These are phyloP conservation scores for Pseudogymnoascus sp. DNA, from an alignment of 2,329 filamentous ascomycete species.

Conservation along the genomic window DNA sequence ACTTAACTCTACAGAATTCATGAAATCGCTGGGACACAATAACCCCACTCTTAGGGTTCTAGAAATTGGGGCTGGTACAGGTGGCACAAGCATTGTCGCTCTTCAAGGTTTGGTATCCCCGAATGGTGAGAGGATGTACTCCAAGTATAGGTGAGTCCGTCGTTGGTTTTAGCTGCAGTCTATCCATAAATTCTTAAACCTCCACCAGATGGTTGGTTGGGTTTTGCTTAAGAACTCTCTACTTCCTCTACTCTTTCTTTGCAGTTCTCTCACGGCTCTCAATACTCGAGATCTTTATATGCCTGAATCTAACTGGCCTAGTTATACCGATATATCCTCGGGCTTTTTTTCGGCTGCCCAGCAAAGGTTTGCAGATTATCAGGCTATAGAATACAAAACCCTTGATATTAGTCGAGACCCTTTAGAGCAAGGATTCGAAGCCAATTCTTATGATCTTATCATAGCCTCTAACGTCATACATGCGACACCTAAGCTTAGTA, in stretches of 20 bases:
- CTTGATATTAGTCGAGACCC: slow-evolving; percentile 31
- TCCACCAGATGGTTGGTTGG: no score
- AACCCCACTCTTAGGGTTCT: slow-evolving; percentile 28
- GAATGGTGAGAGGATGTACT: slow-evolving; percentile 11
- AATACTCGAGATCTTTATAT: neutral
- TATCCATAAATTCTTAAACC: no score
- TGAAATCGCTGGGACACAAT: slow-evolving; percentile 21
- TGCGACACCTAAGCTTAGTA: slow-evolving; percentile 18
- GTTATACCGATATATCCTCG: slow-evolving; percentile 22
- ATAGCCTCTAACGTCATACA: slow-evolving; percentile 24
- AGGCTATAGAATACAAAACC: slow-evolving; percentile 25
- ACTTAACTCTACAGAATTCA: slow-evolving; percentile 19
- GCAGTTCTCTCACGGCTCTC: no score
- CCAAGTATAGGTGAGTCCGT: slow-evolving; percentile 10
- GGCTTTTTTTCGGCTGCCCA: slow-evolving; percentile 29
- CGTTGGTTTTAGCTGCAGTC: no score
- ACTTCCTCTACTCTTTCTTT: no score
- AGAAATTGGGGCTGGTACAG: slow-evolving; percentile 27
- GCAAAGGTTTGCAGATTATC: slow-evolving; percentile 27
- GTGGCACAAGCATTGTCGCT: slow-evolving; percentile 17
- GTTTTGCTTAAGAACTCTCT: no score
- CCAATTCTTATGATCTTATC: slow-evolving; percentile 24
- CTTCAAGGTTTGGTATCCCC: slow-evolving; percentile 14
- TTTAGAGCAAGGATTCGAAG: slow-evolving; percentile 29
- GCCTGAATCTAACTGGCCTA: slow-evolving; percentile 7